Base-by-base conservation (phyloP, 805 yeast species). In the Wickerhamiella lipophila region DNA sequence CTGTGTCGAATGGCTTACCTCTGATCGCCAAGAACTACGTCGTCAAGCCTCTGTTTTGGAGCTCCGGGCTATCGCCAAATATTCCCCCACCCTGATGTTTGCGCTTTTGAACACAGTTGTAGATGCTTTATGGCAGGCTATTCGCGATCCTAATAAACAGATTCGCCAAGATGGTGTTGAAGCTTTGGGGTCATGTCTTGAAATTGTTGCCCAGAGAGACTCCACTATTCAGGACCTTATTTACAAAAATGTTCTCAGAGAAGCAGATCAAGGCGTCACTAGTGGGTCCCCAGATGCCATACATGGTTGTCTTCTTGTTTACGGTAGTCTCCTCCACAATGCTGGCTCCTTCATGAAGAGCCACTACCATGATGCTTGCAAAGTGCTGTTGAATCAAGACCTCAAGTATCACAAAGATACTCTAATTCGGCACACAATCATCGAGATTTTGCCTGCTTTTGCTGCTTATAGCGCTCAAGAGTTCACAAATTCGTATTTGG, bases 31-130 rank as follows among this genome's bases (percentile, higher is more conserved):
- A 58, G 95, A 86, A 57, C 75, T 76, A 41, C 55, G 60, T 29
- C 76, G 94, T 58, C 77, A 92, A 54, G 96, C 89, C 60, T 96
- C 96, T 0, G 95, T 96, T 1, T 69, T 89, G 47, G 79, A 86
- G 38, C 76, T 92, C 36, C 76, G 81, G 6, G 82, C 96, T 0
- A 72, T 92, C 52, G 95, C 96, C 0, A 77, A 77, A 49, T 83
- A 84, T 59, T 82, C 94, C 1, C 95, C 97, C 1, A 83, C 94
- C 7, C 68, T 87, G 50, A 68, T 89, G 46, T 83, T 83, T 60
- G 76, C 79, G 30, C 84, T 83, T 62, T 81, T 86, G 27, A 78
- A 81, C 52, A 81, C 82, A 36, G 80, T 88, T 15, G 68, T 89
- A 49, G 84, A 83, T 42, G 80, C 83, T 56, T 76, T 92, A 15